Evolutionary conservation across 2,329 filamentous ascomycete species (phyloP).

Genomic region (Pseudocercospora crystallina): DNA sequence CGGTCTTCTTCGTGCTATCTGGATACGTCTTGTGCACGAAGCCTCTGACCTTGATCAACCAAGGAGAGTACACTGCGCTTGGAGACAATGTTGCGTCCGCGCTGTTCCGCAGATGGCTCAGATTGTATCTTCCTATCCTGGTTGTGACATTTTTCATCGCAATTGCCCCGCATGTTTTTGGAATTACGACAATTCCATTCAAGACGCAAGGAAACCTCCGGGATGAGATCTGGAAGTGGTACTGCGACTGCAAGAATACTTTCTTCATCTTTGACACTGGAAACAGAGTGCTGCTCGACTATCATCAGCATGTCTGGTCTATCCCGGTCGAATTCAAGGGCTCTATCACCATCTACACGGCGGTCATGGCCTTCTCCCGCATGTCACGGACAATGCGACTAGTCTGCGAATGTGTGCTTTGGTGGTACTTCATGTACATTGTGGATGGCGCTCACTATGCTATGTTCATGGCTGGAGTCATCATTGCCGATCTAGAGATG

Average conservation of each 20-base stretch:
- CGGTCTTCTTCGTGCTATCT: slow-evolving; percentile 54
- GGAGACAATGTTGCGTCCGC: slow-evolving; percentile 49
- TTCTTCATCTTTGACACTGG: slow-evolving; percentile 64
- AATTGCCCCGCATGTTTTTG: slow-evolving; percentile 55
- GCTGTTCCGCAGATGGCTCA: slow-evolving; percentile 53
- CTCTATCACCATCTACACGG: slow-evolving; percentile 63
- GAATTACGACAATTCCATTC: slow-evolving; percentile 28
- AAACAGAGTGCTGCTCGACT: slow-evolving; percentile 57
- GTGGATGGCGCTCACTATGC: slow-evolving; percentile 64
- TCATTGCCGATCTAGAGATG: slow-evolving; percentile 62
- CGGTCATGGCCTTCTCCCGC: slow-evolving; percentile 57
- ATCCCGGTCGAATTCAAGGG: slow-evolving; percentile 65
- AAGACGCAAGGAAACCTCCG: slow-evolving; percentile 41
- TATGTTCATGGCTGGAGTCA: slow-evolving; percentile 61
- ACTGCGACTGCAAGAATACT: slow-evolving; percentile 65
- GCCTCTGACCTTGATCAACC: slow-evolving; percentile 42
- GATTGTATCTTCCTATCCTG: slow-evolving; percentile 55
- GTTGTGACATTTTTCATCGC: slow-evolving; percentile 56
- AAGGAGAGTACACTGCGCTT: slow-evolving; percentile 28
- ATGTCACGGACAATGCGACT: slow-evolving; percentile 57
- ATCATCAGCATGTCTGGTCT: slow-evolving; percentile 63
- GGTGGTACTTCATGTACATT: slow-evolving; percentile 67
- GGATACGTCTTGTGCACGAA: slow-evolving; percentile 55
- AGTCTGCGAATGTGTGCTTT: slow-evolving; percentile 53
- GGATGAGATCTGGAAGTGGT: slow-evolving; percentile 55